phyloP scores from a whole-genome alignment of 371 early-diverging fungal genomes.

The Lichtheimia ramosa region DNA sequence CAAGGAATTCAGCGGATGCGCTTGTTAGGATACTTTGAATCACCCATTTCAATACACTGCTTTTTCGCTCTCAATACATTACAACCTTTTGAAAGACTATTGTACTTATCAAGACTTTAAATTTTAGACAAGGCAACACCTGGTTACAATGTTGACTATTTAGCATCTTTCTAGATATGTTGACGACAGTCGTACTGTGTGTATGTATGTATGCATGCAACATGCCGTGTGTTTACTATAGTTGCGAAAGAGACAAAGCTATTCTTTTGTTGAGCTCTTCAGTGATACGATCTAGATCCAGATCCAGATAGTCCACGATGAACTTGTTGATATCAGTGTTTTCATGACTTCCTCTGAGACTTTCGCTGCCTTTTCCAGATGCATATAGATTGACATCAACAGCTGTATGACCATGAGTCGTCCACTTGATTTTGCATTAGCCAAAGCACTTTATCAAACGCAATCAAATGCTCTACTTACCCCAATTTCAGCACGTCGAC shows the following conservation, averaged over 20 bases:
- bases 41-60: background rate
- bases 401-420: conserved; percentile 60
- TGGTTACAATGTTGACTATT: too few species aligned
- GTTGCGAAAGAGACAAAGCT: too few species aligned
- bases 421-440: conserved; percentile 31
- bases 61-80: too few species aligned
- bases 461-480: conserved; percentile 12
- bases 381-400: conserved; percentile 70
- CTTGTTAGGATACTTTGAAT: conserved; percentile 25
- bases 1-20: conserved; percentile 57
- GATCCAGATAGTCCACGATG: conserved; percentile 49
- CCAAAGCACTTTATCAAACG: background rate
- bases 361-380: conserved; percentile 49
- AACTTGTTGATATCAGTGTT: conserved; percentile 80
- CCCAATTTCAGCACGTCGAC: conserved; percentile 61
- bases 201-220: too few species aligned
- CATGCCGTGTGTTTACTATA: too few species aligned
- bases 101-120: too few species aligned
- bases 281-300: conserved; percentile 62
- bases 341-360: conserved; percentile 70
- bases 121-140: too few species aligned
- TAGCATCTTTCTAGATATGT: too few species aligned
- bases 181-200: too few species aligned
- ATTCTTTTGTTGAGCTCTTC: conserved; percentile 23
- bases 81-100: too few species aligned